Evolutionary conservation across 2,329 filamentous ascomycete genomes (phyloP).

Genomic region (Colletotrichum kahawae): DNA sequence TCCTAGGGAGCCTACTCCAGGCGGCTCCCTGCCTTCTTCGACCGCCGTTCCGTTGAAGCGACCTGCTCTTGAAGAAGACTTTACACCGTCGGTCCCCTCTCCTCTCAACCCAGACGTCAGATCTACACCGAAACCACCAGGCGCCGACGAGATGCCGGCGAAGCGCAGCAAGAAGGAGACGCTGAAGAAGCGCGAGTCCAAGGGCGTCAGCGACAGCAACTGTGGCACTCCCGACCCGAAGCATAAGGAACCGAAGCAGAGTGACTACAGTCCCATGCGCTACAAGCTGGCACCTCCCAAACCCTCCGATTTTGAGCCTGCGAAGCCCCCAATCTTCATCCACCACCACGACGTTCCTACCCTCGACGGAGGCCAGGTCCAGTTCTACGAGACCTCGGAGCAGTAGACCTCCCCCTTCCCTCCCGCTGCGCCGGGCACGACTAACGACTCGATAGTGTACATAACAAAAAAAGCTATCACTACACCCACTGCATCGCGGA

Average conservation of each 20-base stretch:
- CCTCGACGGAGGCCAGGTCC: conserved; percentile 54
- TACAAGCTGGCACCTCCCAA: conserved; percentile 71
- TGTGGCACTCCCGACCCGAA: conserved; percentile 65
- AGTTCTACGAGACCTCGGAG: conserved; percentile 68
- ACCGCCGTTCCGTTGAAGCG: conserved; percentile 68
- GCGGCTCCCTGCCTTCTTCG: conserved; percentile 39
- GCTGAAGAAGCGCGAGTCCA: conserved; percentile 72
- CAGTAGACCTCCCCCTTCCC: conserved; percentile 53
- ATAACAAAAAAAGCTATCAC: conserved; percentile 77
- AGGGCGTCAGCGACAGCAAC: conserved; percentile 54
- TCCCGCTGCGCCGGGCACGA: background rate
- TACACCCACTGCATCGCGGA: conserved; percentile 93
- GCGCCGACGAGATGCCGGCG: conserved; percentile 36
- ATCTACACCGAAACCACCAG: conserved; percentile 35
- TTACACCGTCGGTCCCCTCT: conserved; percentile 74
- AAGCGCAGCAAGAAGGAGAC: conserved; percentile 68
- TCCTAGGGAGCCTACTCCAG: conserved; percentile 46
- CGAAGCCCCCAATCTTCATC: conserved; percentile 62
- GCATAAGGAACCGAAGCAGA: conserved; percentile 37
- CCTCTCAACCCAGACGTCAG: conserved; percentile 73
- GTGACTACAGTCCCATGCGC: conserved; percentile 57
- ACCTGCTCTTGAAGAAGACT: conserved; percentile 66
- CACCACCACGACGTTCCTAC: conserved; percentile 57
- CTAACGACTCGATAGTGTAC: conserved; percentile 47
- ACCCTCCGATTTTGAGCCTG: conserved; percentile 63